Evolutionary conservation across 805 yeast genomes (phyloP).

Genomic region (Ogataea methanolica): DNA sequence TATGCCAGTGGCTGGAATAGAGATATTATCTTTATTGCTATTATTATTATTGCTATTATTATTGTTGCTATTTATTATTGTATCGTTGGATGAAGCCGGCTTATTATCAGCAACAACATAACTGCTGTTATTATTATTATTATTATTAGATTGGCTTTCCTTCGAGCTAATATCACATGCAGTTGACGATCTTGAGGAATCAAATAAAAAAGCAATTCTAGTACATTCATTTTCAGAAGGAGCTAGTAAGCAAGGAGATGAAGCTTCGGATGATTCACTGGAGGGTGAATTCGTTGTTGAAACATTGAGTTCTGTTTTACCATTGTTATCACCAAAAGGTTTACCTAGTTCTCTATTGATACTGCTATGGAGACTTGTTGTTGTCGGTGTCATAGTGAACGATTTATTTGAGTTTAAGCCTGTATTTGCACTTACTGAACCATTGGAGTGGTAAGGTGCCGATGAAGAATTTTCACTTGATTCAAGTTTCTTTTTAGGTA

Average conservation of each 20-base stretch:
- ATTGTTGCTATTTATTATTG: not conserved
- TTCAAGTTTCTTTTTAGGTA: slow-evolving; percentile 12
- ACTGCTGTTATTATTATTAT: too few species aligned
- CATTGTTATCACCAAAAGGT: not conserved
- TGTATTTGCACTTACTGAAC: too few species aligned
- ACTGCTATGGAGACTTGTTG: not conserved
- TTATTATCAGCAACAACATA: too few species aligned
- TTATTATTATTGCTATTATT: not conserved
- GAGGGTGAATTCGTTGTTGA: slow-evolving; percentile 1
- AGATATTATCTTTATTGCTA: not conserved
- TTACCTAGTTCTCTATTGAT: not conserved
- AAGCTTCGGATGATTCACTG: not conserved
- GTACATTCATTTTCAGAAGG: not conserved
- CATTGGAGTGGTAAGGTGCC: too few species aligned
- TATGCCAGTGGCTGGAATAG: not conserved
- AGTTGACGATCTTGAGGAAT: too few species aligned
- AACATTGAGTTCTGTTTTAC: not conserved
- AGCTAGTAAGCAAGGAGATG: not conserved
- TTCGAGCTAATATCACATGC: too few species aligned
- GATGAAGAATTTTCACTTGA: not conserved
- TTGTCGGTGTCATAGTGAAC: too few species aligned
- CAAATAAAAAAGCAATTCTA: not conserved
- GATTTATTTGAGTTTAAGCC: too few species aligned
- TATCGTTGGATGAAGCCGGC: too few species aligned
- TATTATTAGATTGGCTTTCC: too few species aligned